Base-by-base conservation (phyloP, 352 stramenopile genomes). In the Phytophthora melonis region DNA sequence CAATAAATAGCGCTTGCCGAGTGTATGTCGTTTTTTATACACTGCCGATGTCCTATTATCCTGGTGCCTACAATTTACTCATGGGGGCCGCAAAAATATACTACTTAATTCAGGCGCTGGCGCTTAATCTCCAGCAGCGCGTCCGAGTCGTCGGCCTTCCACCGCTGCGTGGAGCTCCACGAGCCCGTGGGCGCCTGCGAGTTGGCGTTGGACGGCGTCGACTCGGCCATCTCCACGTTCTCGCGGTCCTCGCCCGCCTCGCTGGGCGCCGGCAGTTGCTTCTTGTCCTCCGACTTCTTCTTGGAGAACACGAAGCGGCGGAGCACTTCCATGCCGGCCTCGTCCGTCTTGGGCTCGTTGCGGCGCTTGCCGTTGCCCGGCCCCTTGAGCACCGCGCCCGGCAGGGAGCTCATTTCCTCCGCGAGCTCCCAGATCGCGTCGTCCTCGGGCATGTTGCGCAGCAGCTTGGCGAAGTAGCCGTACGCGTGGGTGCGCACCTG, bases 401-500 rank as follows among this genome's bases (percentile, higher is more conserved):
- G 88, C 2, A 95, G 65, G 7, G 86, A 93, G 59, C 86, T 95
- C 83, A 93, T 90, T 58, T 93, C 87, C 36, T 95, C 85, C 0
- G 88, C 88, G 2, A 93, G 75, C 62, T 93, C 88, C 88, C 88
- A 95, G 53, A 92, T 88, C 1, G 82, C 85, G 50, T 95, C 88
- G 39, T 95, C 88, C 69, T 95, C 89, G 1, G 89, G 89, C 87
- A 95, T 93, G 64, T 95, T 95, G 14, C 89, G 84, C 36, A 95
- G 76, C 36, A 95, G 75, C 68, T 95, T 95, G 59, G 89, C 89
- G 72, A 95, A 95, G 78, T 95, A 95, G 4, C 89, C 89, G 70
- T 95, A 95, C n/a, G 89, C 89, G 69, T 95, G 89, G 6, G 89
- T 95, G 57, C 89, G 87, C 16, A 95, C 89, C 64, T 95, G 89